Base-by-base conservation (phyloP, 2,329 filamentous ascomycete genomes). In the Trichoderma pleuroti region DNA sequence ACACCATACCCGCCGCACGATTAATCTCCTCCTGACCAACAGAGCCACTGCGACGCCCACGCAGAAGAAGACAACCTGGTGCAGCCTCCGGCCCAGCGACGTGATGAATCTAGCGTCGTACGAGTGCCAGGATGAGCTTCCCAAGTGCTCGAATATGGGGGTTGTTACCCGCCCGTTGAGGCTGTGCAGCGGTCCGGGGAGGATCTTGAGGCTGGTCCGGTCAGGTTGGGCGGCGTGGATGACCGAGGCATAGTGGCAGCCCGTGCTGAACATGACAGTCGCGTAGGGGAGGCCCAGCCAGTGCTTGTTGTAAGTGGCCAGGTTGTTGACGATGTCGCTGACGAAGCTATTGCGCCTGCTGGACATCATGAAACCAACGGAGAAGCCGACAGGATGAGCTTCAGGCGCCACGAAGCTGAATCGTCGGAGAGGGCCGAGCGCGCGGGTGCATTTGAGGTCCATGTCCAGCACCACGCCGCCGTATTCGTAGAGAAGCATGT, bases 241-340 rank as follows among this genome's bases (percentile, higher is more conserved):
- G 0, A 78, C 80, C 7, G 81, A 82, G 28, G 80, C 81, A 70
- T 81, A 83, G 71, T 83, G 81, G 52, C 81, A 82, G 14, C 81
- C 81, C 1, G 81, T 82, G 72, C 80, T 82, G 72, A 83, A 83
- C 81, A 83, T 83, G 36, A 83, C 80, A 3, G 81, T 82, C 4
- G 79, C 73, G 62, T 83, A 82, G 0, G 81, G 80, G 36, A 83
- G 71, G 3, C 79, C 76, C 21, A 82, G 76, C 81, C 81, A 83
- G n/a, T 77, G 73, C 6, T 75, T 76, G 71, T 83, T 80, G 62
- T 82, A 83, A 0, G 72, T 71, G 1, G 74, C 72, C 1, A 83
- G 75, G 36, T 80, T 79, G 7, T 73, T 59, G 14, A 83, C 78
- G 24, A 82, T 72, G 28, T 78, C 73, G 7, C 75, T 73, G 7